phyloP scores from a whole-genome alignment of 2,329 filamentous ascomycete genomes.

The Blastomyces silverae region DNA sequence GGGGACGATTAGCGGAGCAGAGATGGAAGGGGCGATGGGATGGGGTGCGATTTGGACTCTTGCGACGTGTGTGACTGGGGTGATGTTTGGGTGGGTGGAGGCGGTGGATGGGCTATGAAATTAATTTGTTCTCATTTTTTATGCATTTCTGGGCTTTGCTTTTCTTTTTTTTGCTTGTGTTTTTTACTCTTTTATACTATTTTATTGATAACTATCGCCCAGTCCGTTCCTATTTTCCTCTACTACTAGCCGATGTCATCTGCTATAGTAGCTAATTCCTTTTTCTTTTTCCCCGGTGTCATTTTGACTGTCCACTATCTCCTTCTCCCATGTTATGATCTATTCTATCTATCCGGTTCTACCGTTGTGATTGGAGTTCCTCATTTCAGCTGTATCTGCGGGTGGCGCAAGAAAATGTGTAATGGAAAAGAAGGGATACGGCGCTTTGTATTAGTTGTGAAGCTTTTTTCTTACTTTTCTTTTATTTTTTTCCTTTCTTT shows the following conservation, averaged over 20 bases:
- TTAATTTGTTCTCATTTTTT: not conserved
- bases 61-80: slow-evolving; percentile 35
- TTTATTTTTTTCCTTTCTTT: not conserved
- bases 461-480: not conserved
- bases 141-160: not conserved
- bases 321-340: not conserved
- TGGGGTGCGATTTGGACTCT: slow-evolving; percentile 72
- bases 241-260: not conserved
- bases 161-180: not conserved
- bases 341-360: not conserved
- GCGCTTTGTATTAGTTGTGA: not conserved
- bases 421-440: not conserved
- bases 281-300: not conserved
- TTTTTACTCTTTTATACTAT: no score
- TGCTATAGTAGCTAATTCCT: not conserved
- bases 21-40: slow-evolving; percentile 59
- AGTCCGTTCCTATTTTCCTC: not conserved
- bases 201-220: not conserved
- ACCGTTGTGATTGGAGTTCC: not conserved
- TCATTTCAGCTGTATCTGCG: not conserved
- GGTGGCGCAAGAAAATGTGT: not conserved
- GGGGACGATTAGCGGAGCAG: slow-evolving; percentile 62
- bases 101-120: slow-evolving; percentile 23
- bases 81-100: slow-evolving; percentile 37
- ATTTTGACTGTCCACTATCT: not conserved